Conservation (phyloP, 345 rosid genomes). For the Adansonia digitata region DNA sequence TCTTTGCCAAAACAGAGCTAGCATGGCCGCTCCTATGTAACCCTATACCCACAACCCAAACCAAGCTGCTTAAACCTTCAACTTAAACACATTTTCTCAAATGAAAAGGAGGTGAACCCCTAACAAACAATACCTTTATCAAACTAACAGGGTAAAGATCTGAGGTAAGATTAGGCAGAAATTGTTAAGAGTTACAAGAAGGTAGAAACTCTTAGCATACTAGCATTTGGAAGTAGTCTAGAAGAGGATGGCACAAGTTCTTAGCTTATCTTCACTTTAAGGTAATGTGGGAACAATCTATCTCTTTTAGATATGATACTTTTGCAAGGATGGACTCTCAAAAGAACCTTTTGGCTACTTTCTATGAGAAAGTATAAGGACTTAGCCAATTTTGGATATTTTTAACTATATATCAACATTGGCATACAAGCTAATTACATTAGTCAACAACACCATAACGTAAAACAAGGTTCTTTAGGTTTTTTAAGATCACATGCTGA, state of each 20-base stretch:
- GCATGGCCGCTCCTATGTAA: neutral
- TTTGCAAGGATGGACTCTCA: neutral
- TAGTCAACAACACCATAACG: neutral
- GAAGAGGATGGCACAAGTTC: neutral
- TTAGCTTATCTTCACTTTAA: neutral
- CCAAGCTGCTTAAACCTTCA: too few relatives aligned
- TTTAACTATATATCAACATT: neutral
- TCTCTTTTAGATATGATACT: neutral
- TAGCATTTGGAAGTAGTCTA: neutral
- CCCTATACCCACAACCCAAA: neutral
- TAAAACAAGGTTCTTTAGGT: neutral
- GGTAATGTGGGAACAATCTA: neutral
- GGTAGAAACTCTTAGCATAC: neutral
- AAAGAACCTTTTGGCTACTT: neutral
- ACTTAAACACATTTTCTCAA: neutral
- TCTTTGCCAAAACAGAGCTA: neutral
- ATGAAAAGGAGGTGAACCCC: neutral
- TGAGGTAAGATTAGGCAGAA: neutral
- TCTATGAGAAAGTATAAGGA: too few relatives aligned
- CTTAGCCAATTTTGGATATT: neutral
- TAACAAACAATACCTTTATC: neutral
- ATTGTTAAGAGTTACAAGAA: neutral
- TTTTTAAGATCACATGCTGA: neutral
- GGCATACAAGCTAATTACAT: neutral
- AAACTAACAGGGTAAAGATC: neutral